Evolutionary conservation across 2,329 filamentous ascomycete genomes (phyloP).

Genomic region (Emergomyces africanus): DNA sequence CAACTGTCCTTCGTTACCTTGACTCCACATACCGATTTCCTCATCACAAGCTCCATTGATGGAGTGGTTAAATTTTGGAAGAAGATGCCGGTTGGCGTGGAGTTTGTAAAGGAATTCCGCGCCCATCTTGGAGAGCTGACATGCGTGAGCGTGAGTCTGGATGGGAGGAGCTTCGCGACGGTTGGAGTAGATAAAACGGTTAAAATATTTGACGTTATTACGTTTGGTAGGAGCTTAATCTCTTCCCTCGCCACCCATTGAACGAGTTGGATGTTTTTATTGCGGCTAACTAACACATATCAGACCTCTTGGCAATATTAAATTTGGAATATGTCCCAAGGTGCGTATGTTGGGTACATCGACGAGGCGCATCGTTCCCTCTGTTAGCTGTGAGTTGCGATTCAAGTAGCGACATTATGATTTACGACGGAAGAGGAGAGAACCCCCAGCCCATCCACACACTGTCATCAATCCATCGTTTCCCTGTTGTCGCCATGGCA

Average conservation of each 20-base stretch:
- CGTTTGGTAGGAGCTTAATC: constrained; percentile 46
- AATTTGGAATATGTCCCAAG: constrained; percentile 62
- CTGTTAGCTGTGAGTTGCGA: constrained; percentile 73
- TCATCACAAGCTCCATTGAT: constrained; percentile 86
- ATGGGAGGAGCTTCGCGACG: constrained; percentile 88
- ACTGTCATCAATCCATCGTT: constrained; percentile 66
- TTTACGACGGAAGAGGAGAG: constrained; percentile 87
- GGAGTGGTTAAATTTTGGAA: constrained; percentile 99
- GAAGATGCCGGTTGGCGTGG: constrained; percentile 76
- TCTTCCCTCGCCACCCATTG: not conserved
- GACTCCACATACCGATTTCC: constrained; percentile 83
- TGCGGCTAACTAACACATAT: constrained; percentile 6
- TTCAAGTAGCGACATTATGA: constrained; percentile 55
- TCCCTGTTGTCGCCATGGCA: constrained; percentile 67
- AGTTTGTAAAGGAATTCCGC: constrained; percentile 97
- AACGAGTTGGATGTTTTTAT: constrained; percentile 8
- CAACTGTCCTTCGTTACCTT: constrained; percentile 78
- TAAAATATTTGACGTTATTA: constrained; percentile 55
- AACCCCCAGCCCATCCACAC: constrained; percentile 62
- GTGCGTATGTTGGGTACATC: constrained; percentile 85
- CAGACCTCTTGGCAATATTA: constrained; percentile 69
- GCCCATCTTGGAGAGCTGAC: constrained; percentile 78
- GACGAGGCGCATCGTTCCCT: constrained; percentile 73
- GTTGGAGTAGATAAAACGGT: constrained; percentile 47
- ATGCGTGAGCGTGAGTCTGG: constrained; percentile 71